Evolutionary conservation across 768 basidiomycete genomes (phyloP), one percentile per base, ranked within the genome.

Genomic region (Rhodotorula sphaerocarpa): DNA sequence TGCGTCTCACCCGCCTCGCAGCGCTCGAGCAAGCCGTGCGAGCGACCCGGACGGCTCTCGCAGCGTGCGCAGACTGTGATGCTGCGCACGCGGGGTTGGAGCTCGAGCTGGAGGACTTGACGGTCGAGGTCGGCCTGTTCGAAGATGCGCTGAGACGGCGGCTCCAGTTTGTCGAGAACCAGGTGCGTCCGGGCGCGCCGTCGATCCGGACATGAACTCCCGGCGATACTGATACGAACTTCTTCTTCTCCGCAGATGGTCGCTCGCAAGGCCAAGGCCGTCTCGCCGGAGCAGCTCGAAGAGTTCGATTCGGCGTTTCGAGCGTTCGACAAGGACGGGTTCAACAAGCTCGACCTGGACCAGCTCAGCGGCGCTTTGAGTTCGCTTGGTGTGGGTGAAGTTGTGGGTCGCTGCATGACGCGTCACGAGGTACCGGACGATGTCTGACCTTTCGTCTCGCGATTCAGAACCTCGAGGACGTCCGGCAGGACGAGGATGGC

Each of bases 301-400:
- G 91, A 96, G 73, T 93, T 95, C 69, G 93, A 97, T 75, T 84
- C 86, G 73, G 93, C 91, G 2, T 97, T 99, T 84, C 83, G 92
- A 55, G 92, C 96, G 77, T 99, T 99, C 72, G 93, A 96, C 76
- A 84, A 84, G 65, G 91, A 96, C 69, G 11, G 11, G 48, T 21
- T 23, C 18, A 86, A 88, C 70, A 84, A 86, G 43, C 95, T 96
- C 73, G 90, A 89, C 0, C 81, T 97, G 43, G 83, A 81, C 62
- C 90, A 96, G 75, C 86, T 95, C 82, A 82, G 86, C n/a, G 88
- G 90, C 16, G 95, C 95, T 2, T 79, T 99, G 21, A 91, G 92
- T 3, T 91, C 88, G 76, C 79, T 97, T 43, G 92, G 93, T 2
- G 88, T 99, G 57, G 86, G 90, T 25, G 97, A 93, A 73, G 86